Evolutionary conservation across 83 land plant genomes (phyloP), one percentile per base, ranked within the genome.

Genomic region (Thuja plicata): DNA sequence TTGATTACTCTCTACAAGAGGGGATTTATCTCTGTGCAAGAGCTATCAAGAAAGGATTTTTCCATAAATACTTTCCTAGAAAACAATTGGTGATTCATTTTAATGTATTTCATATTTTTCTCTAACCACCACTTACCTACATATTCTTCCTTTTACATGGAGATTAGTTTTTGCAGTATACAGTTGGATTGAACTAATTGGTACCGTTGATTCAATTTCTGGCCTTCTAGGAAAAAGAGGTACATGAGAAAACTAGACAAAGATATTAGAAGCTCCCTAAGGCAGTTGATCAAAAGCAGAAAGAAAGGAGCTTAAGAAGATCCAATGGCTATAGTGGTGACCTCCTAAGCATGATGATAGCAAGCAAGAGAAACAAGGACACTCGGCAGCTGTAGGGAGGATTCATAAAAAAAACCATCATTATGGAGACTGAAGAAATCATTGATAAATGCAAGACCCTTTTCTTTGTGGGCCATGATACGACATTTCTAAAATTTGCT

Each of bases 401-500:
- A 50, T 30, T 17, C 16, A 50, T 34, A 21, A 86, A 87, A 52
- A 34, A 41, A 17, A 52, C 40, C 17, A 38, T 48, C 11, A 84
- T n/a, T 24, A 87, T 93, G 15, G 66, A 74, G 3, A 73, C 88
- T 19, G 88, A 91, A 30, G 94, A 93, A 35, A 46, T 94, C 3
- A 62, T 92, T 27, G 94, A 89, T 41, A 92, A 93, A 70, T 93
- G 95, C 90, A 92, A 92, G 87, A 90, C 91, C 5, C 90, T 93
- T 87, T 93, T 86, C 89, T 30, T 92, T 81, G 89, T 91, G 3
- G 94, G 94, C 57, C 90, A 93, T 32, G 93, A 93, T 54, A 93
- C 93, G 16, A 93, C 93, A 34, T n/a, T n/a, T n/a, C n/a, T n/a
- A n/a, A n/a, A n/a, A n/a, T n/a, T n/a, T n/a, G n/a, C n/a, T n/a